phyloP scores from a whole-genome alignment of 2,329 filamentous ascomycete genomes.

The Chalara sp. region DNA sequence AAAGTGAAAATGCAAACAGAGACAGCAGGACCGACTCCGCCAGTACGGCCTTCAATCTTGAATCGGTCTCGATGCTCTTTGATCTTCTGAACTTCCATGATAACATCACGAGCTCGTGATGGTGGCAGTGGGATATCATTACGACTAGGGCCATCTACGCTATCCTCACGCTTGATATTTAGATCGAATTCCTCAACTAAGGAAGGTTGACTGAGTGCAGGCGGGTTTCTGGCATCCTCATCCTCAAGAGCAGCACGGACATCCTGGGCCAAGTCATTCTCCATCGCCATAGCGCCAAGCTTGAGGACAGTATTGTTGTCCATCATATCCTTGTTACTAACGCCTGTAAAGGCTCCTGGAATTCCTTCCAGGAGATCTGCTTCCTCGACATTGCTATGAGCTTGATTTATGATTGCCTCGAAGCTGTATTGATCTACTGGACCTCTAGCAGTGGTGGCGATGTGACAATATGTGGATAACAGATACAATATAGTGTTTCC shows the following conservation, averaged over 20 bases:
- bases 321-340: constrained; percentile 54
- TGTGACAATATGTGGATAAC: constrained; percentile 52
- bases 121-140: constrained; percentile 80
- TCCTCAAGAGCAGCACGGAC: constrained; percentile 82
- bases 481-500: constrained; percentile 73
- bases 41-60: constrained; percentile 75
- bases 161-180: constrained; percentile 83
- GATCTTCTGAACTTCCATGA: constrained; percentile 89
- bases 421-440: constrained; percentile 60
- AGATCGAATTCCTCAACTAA: constrained; percentile 84
- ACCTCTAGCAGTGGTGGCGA: constrained; percentile 52
- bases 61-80: constrained; percentile 91
- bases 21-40: constrained; percentile 74
- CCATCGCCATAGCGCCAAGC: constrained; percentile 78
- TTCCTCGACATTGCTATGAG: constrained; percentile 55
- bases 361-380: constrained; percentile 56
- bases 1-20: constrained; percentile 98
- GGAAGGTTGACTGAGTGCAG: constrained; percentile 60
- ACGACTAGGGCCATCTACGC: constrained; percentile 72
- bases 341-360: constrained; percentile 52
- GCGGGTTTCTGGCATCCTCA: constrained; percentile 72
- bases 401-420: constrained; percentile 50
- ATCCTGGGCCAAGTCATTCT: constrained; percentile 74
- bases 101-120: constrained; percentile 81
- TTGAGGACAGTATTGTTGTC: constrained; percentile 55